Evolutionary conservation across 1,284 basidiomycete species (phyloP), one percentile per base, ranked within the genome.

Genomic region (Mrakiaceae sp.): DNA sequence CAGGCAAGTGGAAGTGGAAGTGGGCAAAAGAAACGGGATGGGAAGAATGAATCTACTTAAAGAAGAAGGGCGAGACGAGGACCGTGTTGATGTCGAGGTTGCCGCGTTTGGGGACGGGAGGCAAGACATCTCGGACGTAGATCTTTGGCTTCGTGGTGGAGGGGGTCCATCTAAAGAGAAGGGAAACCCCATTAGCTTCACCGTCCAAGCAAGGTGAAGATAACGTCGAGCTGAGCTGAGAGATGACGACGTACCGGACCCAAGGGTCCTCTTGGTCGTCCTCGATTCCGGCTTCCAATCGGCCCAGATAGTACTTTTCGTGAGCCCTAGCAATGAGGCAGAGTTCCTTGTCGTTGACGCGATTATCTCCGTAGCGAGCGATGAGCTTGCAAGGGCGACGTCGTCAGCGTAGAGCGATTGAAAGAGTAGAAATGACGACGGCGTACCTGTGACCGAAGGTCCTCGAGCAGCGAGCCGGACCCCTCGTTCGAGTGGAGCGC

Each of bases 31-130:
- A 27, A 27, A 27, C 27, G 27, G 27, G 27, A 27, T 27, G 27
- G 27, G 27, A 27, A 27, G 27, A 27, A 27, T 27, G 1, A 27
- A 27, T 27, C 27, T 27, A 91, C 58, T 89, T 90, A 81, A 95
- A 96, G 83, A 97, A 97, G 77, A 96, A 97, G 57, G 82, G 80
- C 53, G 87, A 90, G 59, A 84, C 76, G 73, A 87, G 86, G 77
- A 98, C 94, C 68, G 81, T 82, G 72, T 84, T 80, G 67, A 99
- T 91, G 71, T 93, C 84, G 74, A 98, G 98, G 64, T 81, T 79
- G 66, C 95, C 96, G 78, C 91, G 90, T 73, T 84, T 76, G 0
- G 95, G 95, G 39, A 94, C 77, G 0, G 86, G 84, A 0, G 94
- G 94, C 12, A 98, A 75, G 68, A 95, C 71, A 70, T 90, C 87